Evolutionary conservation across 768 basidiomycete species (phyloP), one percentile per base, ranked within the genome.

Genomic region (Lactifluus subvellereus): DNA sequence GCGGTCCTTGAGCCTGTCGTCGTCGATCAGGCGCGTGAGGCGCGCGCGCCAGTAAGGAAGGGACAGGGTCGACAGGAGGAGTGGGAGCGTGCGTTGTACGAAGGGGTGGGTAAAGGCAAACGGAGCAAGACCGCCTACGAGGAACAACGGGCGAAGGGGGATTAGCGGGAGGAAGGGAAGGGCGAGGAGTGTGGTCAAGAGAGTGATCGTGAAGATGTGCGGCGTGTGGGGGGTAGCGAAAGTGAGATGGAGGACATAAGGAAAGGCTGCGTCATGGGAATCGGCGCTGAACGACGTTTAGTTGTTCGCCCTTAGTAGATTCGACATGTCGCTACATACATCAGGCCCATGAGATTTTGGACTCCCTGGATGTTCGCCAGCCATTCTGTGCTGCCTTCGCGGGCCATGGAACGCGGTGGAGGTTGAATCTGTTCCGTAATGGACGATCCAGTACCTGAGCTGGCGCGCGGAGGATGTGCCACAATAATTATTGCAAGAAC

Each of bases 321-420:
- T 51, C 14, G 11, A 61, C 42, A 51, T 4, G 30, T n/a, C 30
- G 32, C n/a, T 6, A 75, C 89, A 66, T 74, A 93, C 89, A 86
- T 75, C 7, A 81, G 75, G 6, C 91, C 92, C 92, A 95, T 94
- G 35, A 95, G 81, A 67, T 95, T 95, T 71, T 95, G 94, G 33
- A 95, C 89, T 1, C 81, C 92, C 74, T 94, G 92, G 3, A 95
- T 76, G 66, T 94, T 96, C 16, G 89, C 87, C 64, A 88, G 87
- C 86, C 91, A 94, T 61, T 90, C 88, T 0, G 85, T 80, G 11
- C 84, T 82, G 4, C 85, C 87, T 68, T 92, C 89, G 3, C 80
- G 69, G 1, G 78, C 69, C 20, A 76, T 74, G 16, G 76, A 70
- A 9, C 74, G 75, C 0, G 73, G 71, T 2, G 77, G 71, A 2